A percentile compares a stretch with the other conserved stretches of the same genome.
Evolutionary conservation across 140 eudicot genomes (phyloP).

Genomic region (Stevia rebaudiana): DNA sequence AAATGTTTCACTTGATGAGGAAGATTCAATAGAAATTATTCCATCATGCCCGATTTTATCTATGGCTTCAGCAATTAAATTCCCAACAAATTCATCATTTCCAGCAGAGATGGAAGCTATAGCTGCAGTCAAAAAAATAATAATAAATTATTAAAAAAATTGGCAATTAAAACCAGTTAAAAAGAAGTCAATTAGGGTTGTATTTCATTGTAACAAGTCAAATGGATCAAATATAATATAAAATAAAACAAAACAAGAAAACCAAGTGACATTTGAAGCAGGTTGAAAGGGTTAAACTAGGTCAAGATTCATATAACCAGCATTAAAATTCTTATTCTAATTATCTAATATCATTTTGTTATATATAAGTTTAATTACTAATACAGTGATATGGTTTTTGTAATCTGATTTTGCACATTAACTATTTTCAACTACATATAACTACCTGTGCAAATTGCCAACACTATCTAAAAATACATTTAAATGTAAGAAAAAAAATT

Average conservation of each 20-base stretch:
- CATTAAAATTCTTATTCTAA: neutral
- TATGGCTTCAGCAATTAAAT: slow-evolving; percentile 74
- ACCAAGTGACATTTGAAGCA: neutral
- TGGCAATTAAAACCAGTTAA: neutral
- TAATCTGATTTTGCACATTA: neutral
- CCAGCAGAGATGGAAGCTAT: slow-evolving; percentile 91
- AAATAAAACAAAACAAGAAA: neutral
- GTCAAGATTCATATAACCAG: neutral
- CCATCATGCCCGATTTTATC: slow-evolving; percentile 84
- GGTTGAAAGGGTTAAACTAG: neutral
- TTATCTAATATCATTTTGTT: neutral
- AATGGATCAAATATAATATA: neutral
- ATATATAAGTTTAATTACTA: neutral
- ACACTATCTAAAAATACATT: neutral
- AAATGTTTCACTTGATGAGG: slow-evolving; percentile 72
- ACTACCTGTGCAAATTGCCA: neutral
- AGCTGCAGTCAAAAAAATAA: slow-evolving; percentile 38
- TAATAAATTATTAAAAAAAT: too few species aligned
- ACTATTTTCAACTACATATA: neutral
- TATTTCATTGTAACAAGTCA: neutral
- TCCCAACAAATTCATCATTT: slow-evolving; percentile 80
- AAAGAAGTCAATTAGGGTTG: neutral
- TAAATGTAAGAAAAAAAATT: neutral
- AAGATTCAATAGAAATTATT: slow-evolving; percentile 63
- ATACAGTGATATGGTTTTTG: neutral